Percentiles rank a stretch among this genome's conserved stretches.
Conservation (phyloP, 169 alveolate species). For the Theileria sp. region DNA sequence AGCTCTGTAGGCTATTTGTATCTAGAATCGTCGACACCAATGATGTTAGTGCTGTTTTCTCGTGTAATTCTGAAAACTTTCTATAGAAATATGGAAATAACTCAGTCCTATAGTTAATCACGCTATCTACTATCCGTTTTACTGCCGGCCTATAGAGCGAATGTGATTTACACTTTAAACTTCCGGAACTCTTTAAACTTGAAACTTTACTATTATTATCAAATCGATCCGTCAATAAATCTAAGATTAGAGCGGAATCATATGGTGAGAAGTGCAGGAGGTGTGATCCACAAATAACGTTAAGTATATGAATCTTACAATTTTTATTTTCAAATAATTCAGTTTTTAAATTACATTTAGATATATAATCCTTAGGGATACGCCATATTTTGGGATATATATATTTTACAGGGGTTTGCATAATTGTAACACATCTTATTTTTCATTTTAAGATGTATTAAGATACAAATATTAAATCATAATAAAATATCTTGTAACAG, state of each 20-base stretch:
- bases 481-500: not conserved
- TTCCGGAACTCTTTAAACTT: not conserved
- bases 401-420: constrained; percentile 13
- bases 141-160: constrained; percentile 42
- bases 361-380: constrained; percentile 36
- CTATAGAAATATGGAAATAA: constrained; percentile 41
- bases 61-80: constrained; percentile 57
- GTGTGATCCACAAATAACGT: constrained; percentile 46
- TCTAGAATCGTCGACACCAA: constrained; percentile 23
- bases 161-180: constrained; percentile 17
- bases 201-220: constrained; percentile 7
- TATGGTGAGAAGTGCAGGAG: constrained; percentile 45
- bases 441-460: not conserved
- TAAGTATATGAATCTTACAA: constrained; percentile 20
- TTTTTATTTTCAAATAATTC: constrained; percentile 10
- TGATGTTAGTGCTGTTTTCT: constrained; percentile 29
- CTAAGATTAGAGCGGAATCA: constrained; percentile 52
- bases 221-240: constrained; percentile 2
- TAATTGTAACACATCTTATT: constrained; percentile 3
- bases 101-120: constrained; percentile 31
- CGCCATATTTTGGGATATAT: constrained; percentile 42
- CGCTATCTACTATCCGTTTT: constrained; percentile 21
- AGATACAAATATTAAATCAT: not conserved
- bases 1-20: constrained; percentile 9
- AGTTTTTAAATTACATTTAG: constrained; percentile 34